Evolutionary conservation across 495 filamentous ascomycete genomes (phyloP).

Genomic region (Mycothermus thermophilus): DNA sequence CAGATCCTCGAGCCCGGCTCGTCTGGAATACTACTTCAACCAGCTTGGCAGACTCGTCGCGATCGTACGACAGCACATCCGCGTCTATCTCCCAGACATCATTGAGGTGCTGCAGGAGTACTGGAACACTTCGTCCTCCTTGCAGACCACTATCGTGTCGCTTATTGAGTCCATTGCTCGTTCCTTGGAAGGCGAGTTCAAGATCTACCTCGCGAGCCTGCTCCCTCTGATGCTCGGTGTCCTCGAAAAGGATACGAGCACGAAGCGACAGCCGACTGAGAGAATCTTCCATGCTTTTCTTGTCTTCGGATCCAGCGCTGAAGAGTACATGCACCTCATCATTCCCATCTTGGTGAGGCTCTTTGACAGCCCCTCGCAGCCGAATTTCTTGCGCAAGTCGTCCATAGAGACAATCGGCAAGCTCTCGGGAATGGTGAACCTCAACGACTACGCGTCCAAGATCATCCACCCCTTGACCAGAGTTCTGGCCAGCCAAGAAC

Average conservation of each 20-base stretch:
- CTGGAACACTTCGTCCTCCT: slow-evolving; percentile 60
- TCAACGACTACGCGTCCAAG: slow-evolving; percentile 88
- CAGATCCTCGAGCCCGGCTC: slow-evolving; percentile 51
- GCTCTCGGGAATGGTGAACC: slow-evolving; percentile 91
- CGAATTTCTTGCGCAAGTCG: slow-evolving; percentile 60
- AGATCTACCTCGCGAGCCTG: slow-evolving; percentile 75
- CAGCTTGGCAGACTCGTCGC: slow-evolving; percentile 84
- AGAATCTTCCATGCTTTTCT: slow-evolving; percentile 89
- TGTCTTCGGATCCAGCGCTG: slow-evolving; percentile 88
- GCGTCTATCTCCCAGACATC: slow-evolving; percentile 72
- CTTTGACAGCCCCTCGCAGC: slow-evolving; percentile 74
- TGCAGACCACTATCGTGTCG: slow-evolving; percentile 81
- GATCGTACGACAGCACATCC: slow-evolving; percentile 91
- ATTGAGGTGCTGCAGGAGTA: slow-evolving; percentile 71
- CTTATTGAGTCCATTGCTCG: slow-evolving; percentile 87
- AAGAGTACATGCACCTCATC: slow-evolving; percentile 98
- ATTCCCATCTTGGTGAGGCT: slow-evolving; percentile 88
- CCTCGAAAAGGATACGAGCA: slow-evolving; percentile 69
- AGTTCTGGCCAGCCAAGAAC: slow-evolving; percentile 57
- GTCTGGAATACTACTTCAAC: slow-evolving; percentile 91
- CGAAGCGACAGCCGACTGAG: slow-evolving; percentile 63
- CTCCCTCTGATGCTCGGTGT: slow-evolving; percentile 87
- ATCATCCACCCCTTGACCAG: slow-evolving; percentile 84
- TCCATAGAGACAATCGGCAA: slow-evolving; percentile 92
- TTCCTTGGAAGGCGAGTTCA: slow-evolving; percentile 92